A percentile compares a stretch with the other conserved stretches of the same genome.
Evolutionary conservation across 2,329 filamentous ascomycete species (phyloP).

Genomic region (Colletotrichum sp.): DNA sequence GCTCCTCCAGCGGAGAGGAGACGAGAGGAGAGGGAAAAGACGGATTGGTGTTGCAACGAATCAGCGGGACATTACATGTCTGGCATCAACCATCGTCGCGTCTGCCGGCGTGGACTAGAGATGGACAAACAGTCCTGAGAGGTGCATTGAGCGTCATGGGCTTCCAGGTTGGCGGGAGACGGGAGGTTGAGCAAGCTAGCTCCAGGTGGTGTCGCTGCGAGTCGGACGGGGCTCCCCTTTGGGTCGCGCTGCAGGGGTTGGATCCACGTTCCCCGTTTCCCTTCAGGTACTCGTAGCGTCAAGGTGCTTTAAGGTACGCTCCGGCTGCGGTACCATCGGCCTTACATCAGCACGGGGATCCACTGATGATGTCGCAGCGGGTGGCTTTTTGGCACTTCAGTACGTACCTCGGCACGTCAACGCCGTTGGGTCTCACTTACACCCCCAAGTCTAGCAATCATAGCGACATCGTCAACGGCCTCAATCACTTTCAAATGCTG

Average conservation of each 20-base stretch:
- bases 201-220: conserved; percentile 11
- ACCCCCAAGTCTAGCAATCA: neutral
- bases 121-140: conserved; percentile 19
- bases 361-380: neutral
- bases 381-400: neutral
- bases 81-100: conserved; percentile 19
- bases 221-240: conserved; percentile 14
- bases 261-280: conserved; percentile 14
- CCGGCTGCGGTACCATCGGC: neutral
- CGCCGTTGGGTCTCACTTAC: neutral
- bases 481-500: neutral
- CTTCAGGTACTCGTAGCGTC: conserved; percentile 7
- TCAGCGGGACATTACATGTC: conserved; percentile 17
- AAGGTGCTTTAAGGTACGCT: neutral
- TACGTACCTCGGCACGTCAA: neutral
- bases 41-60: neutral
- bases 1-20: conserved; percentile 19
- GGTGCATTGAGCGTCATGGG: conserved; percentile 21
- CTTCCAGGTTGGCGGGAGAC: conserved; percentile 16
- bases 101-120: neutral
- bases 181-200: conserved; percentile 20
- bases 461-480: neutral
- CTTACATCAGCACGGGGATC: conserved; percentile 15
- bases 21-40: neutral
- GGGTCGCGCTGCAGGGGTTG: conserved; percentile 16